Base-by-base conservation (phyloP, 2,329 filamentous ascomycete genomes). In the Ustulina deusta region DNA sequence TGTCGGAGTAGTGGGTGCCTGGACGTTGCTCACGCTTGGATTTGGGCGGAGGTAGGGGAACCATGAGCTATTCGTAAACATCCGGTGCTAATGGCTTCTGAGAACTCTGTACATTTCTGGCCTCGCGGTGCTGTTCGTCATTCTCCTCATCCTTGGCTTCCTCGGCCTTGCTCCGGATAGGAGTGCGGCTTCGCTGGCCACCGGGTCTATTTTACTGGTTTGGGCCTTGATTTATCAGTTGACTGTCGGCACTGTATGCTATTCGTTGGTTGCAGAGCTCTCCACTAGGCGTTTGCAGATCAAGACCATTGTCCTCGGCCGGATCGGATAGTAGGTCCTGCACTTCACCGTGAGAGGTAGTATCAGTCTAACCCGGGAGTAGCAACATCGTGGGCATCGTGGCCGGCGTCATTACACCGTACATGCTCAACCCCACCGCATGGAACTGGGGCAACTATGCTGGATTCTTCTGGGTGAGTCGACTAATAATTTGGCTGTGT, bases 371-470 rank as follows among this genome's bases (percentile, higher is more conserved):
- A 72, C 63, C 32, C 9, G 58, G 44, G 17, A 71, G 68, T 69
- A 88, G 87, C 84, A 94, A 96, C 75, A 83, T 97, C 58, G 91
- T 94, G 49, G 91, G 88, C 70, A 97, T 97, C 72, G 81, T 97
- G 74, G 93, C 90, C 76, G 90, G 89, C 58, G 91, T 97, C 3
- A 80, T 97, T 46, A 97, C 93, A 0, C 94, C 94, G 0, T 97
- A 97, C 81, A 97, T 97, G 94, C 86, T 97, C 48, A 97, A 97
- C 81, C 93, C 94, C 0, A 86, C 84, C 0, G 91, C 89, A 0
- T 97, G 94, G 94, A 84, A 97, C 80, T 97, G 93, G 94, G 85
- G 88, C 68, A 96, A 96, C 81, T 96, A 87, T 74, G 88, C 93
- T 0, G 93, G 94, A 32, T 97, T 97, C 82, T 97, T 97, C 83